Base-by-base conservation (phyloP, 1,284 basidiomycete genomes). In the Amylostereum areolatum region DNA sequence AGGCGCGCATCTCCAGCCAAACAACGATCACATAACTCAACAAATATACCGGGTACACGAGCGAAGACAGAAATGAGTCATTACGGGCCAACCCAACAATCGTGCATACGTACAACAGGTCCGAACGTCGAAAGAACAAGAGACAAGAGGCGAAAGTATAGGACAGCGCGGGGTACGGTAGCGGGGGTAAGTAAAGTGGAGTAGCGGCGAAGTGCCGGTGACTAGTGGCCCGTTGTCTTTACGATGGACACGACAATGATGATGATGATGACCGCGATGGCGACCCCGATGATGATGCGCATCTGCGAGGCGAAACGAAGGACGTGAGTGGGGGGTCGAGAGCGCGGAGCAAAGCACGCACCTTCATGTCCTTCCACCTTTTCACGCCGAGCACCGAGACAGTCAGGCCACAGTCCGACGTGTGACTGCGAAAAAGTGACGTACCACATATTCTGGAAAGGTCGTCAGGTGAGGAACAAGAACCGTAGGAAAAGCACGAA, bases 351-450 rank as follows among this genome's bases (percentile, higher is more conserved):
- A 36, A 27, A 34, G 33, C 34, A 60, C 76, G 45, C 47, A 86
- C 87, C 83, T 94, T 94, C 90, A 95, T 96, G 69, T 97, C 93
- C 69, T 96, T 95, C 93, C 92, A 95, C 89, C 90, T 92, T 52
- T 48, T 41, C n/a, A 45, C 43, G 37, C 45, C 36, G 35, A 35
- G 52, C 47, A 49, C 5, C 6, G 41, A 12, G 41, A 29, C 25
- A 5, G n/a, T 43, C 30, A 55, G 29, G 52, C 32, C 49, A 47
- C 32, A 51, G 42, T 59, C 52, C 50, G 54, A 49, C 47, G 35
- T 35, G 41, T 34, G n/a, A 42, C 3, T 39, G 33, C 18, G 33
- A n/a, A 46, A 48, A 31, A 43, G 32, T 25, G 34, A 73, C 84
- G 70, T 78, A 90, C 88, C 87, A 89, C 87, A 90, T 89, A 62